Base-by-base conservation (phyloP, 1,284 basidiomycete species). In the Irpex lacteus region DNA sequence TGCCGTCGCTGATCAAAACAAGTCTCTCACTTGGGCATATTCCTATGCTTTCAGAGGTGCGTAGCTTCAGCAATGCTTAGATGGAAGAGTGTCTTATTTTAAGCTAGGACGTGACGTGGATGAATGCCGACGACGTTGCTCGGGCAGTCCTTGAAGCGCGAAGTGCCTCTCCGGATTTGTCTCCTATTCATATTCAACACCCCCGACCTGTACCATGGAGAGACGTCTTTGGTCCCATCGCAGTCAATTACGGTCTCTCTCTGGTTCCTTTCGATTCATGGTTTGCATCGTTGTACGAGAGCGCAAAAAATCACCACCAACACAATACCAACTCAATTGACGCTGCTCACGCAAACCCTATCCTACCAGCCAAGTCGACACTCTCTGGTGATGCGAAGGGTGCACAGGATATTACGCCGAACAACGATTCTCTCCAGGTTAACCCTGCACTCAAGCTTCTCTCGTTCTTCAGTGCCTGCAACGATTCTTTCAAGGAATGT, bases 361-460 rank as follows among this genome's bases (percentile, higher is more conserved):
- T 26, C 26, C 26, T 26, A 26, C 26, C 3, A 26, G 26, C 26
- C 26, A 26, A 26, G 26, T 26, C 26, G 26, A 26, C 26, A 26
- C 8, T 44, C 40, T 44, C 40, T 44, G 15, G 40, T 9, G 11
- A 11, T 44, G 15, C 40, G 40, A 15, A 15, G 40, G 15, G 40
- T 15, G 40, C 40, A 44, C 11, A 44, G 15, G 40, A 44, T 15
- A 44, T 44, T 2, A 15, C 8, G 40, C 11, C 40, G 40, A 9
- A 44, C 40, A 5, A 67, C n/a, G 71, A 74, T 60, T 62, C 63
- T 21, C 68, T 71, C 59, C 65, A 68, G 36, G 58, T 44, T 15
- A 75, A 75, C 60, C 76, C 76, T 2, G 76, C 74, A 0, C 63
- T 77, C 18, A 70, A 70, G 19, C 65, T 77, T 8, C 62, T 76